Evolutionary conservation across 2,329 filamentous ascomycete genomes (phyloP), one percentile per base, ranked within the genome.

Genomic region (Xylariaceae sp.): DNA sequence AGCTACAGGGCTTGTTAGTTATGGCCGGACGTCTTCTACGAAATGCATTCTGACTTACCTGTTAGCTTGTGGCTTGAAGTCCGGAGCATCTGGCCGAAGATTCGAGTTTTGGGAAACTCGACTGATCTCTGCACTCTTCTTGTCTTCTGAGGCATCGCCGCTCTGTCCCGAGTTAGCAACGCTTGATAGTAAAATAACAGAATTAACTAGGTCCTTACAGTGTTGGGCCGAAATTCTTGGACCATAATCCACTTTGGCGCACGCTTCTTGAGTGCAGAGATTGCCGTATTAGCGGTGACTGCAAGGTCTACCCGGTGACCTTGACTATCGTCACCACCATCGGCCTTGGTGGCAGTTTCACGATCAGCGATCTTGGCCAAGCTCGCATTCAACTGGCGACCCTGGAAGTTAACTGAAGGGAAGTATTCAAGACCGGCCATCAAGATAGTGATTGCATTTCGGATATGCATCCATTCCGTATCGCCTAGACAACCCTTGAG

Each of bases 401-500:
- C 94, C 81, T 96, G 93, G 73, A 91, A 94, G 69, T 96, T 91
- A 59, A 97, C 85, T 13, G 87, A 88, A 3, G 94, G 95, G 80
- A 96, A 99, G 68, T 86, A 82, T 54, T 91, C 86, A 23, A 90
- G 83, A 52, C 96, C 81, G 9, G 85, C 82, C 71, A 94, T 95
- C 60, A 99, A 80, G 3, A 97, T 82, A 59, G 89, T 94, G 66
- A 97, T 95, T 50, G 92, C 91, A 72, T 99, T 99, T 57, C 93
- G 87, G 71, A 97, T 96, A 73, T 97, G 92, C 88, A 97, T 97
- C 83, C 94, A 99, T 74, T 97, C 93, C 37, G 84, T 86, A 34
- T 88, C 88, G 15, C 85, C 85, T 51, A 99, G 80, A 71, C 93
- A 97, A 44, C 83, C 82, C 71, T 92, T 92, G 57, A 99, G 78